These are phyloP conservation scores for Lasiodiplodia theobromae DNA, from an alignment of 2,329 filamentous ascomycete genomes.

Conservation along the genomic window DNA sequence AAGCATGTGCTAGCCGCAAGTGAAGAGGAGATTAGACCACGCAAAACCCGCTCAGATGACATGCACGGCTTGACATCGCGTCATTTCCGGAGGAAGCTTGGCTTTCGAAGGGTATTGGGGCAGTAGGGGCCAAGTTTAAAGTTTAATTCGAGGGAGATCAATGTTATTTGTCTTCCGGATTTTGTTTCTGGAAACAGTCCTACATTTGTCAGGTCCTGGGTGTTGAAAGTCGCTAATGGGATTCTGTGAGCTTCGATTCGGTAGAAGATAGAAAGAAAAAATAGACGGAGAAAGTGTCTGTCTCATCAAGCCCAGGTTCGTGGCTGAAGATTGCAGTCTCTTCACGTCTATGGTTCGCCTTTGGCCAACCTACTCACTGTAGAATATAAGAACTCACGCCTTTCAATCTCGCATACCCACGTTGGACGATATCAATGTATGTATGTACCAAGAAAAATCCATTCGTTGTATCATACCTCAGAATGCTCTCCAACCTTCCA, in stretches of 20 bases:
- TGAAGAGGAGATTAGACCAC: too few relatives aligned
- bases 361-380: background rate
- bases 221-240: background rate
- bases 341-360: background rate
- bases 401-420: background rate
- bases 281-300: background rate
- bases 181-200: background rate
- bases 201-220: background rate
- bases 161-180: background rate
- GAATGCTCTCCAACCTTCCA: background rate
- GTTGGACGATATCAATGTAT: background rate
- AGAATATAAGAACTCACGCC: background rate
- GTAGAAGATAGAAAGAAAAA: background rate
- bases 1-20: too few relatives aligned
- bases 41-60: too few relatives aligned
- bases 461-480: slow-evolving; percentile 6
- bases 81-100: too few relatives aligned
- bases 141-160: background rate
- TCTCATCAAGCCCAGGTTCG: too few relatives aligned
- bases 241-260: background rate
- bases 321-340: background rate
- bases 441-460: background rate
- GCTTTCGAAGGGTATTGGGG: too few relatives aligned
- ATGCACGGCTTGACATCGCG: too few relatives aligned
- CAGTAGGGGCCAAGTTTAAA: background rate